Percentiles rank a stretch among this genome's conserved stretches.
Evolutionary conservation across 371 early-diverging fungal genomes (phyloP).

Genomic region (Rhizopus sp.): DNA sequence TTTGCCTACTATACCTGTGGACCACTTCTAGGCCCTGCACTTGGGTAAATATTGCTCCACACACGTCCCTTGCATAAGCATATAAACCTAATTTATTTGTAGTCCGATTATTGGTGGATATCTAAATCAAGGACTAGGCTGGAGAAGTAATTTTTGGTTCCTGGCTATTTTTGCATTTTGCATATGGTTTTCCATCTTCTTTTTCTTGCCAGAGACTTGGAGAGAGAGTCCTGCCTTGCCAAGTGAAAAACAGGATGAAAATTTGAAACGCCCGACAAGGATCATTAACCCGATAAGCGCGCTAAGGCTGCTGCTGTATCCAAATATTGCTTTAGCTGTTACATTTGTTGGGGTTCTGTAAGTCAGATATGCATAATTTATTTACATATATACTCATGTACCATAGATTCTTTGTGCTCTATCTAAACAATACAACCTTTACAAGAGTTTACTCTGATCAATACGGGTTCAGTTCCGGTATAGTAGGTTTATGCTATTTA

Average conservation of each 20-base stretch:
- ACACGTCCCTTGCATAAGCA: not conserved
- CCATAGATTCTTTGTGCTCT: conserved; percentile 33
- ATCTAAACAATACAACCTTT: conserved; percentile 34
- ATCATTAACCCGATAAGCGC: conserved; percentile 39
- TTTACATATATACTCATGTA: not conserved
- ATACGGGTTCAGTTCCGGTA: conserved; percentile 31
- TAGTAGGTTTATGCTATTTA: conserved; percentile 41
- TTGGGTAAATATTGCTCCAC: conserved; percentile 26
- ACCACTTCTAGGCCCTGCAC: conserved; percentile 37
- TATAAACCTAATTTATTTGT: not conserved
- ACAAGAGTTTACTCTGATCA: conserved; percentile 37
- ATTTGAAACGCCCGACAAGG: conserved; percentile 1
- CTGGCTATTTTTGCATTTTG: conserved; percentile 28
- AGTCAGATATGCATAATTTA: conserved; percentile 8
- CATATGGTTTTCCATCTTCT: conserved; percentile 32
- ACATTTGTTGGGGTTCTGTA: conserved; percentile 41
- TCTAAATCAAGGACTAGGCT: conserved; percentile 45
- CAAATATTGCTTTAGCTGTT: conserved; percentile 34
- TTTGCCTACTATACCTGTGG: conserved; percentile 42
- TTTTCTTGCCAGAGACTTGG: conserved; percentile 49
- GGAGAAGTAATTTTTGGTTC: conserved; percentile 48
- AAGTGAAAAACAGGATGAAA: conserved; percentile 1
- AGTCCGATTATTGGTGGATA: conserved; percentile 52
- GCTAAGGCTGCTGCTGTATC: conserved; percentile 26
- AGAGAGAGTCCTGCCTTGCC: conserved; percentile 5